Evolutionary conservation across 805 yeast genomes (phyloP), one percentile per base, ranked within the genome.

Genomic region (Saccharomyces jurei): DNA sequence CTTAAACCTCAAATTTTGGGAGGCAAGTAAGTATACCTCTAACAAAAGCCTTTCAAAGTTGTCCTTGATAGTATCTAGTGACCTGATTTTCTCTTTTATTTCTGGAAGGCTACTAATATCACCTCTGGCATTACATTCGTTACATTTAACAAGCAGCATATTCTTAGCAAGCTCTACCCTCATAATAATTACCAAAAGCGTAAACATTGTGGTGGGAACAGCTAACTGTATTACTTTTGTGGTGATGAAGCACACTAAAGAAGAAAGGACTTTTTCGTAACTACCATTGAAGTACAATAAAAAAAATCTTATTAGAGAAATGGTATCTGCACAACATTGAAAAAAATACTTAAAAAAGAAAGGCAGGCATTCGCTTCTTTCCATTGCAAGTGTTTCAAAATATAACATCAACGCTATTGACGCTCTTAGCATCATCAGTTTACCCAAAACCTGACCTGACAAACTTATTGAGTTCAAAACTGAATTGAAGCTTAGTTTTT

Each of bases 331-430:
- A 46, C 61, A 55, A 11, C 56, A 54, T 28, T 57, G 53, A 14
- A 51, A 32, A 47, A 62, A 53, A 32, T 60, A 62, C 44, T 52
- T 54, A 6, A 26, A 50, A 51, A 56, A 62, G 25, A 56, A 55
- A 9, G 57, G 58, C 29, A 48, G 46, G n/a, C 32, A 53, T 44
- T 47, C 51, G 41, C 53, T 53, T 14, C 52, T 49, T 30, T 51
- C 50, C 30, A 50, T 22, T 22, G 55, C 31, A 3, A 51, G 46
- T 21, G 53, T 41, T 50, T 62, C 65, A 28, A 62, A 60, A 53
- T 62, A 59, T n/a, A 56, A 53, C 50, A 62, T 56, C 28, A 62
- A 28, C 13, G 63, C 56, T 55, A 59, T 54, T 14, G 62, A 57
- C 5, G 58, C 52, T 32, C 63, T 57, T 8, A 60, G 55, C 41